Evolutionary conservation across 495 filamentous ascomycete genomes (phyloP), one percentile per base, ranked within the genome.

Genomic region (Penicillium samsonianum): DNA sequence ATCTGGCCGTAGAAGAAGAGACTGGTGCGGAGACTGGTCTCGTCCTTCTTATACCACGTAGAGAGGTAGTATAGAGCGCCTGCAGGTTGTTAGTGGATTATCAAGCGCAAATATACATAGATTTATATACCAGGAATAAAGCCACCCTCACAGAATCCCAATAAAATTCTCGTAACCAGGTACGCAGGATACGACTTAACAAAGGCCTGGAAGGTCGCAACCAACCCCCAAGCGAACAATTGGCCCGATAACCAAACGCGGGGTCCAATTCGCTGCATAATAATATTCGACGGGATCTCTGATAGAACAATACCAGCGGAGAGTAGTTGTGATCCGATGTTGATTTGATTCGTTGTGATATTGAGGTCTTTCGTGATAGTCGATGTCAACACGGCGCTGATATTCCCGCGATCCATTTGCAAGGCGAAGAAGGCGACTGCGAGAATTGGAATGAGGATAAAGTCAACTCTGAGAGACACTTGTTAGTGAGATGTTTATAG

Each of bases 61-160:
- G 83, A 83, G 23, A 85, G 72, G 23, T 82, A 84, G 47, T 80
- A 87, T 1, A 87, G 67, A 4, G 79, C 77, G 23, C 86, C 89
- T 43, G 31, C 4, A 16, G 17, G 84, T 81, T 57, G 82, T 87
- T 8, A 50, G 22, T 19, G 11, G 23, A 8, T 8, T 2, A 4
- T 10, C 26, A 12, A 88, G 65, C 2, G 7, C 6, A 8, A 17
- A 9, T 4, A 14, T 38, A 6, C 2, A n/a, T n/a, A 6, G 10
- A 28, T 28, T 1, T 0, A 12, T 35, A 2, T 57, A 73, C 78
- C 82, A 12, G 83, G 83, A 54, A 85, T 85, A 59, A 84, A 87
- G 1, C 82, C 83, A 4, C 78, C 78, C 55, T 87, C 84, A 42
- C 78, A 77, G 49, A 83, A 68, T n/a, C 81, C 83, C 5, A 86